Evolutionary conservation across 2,329 filamentous ascomycete species (phyloP).

Genomic region (Paecilomyces niveus): DNA sequence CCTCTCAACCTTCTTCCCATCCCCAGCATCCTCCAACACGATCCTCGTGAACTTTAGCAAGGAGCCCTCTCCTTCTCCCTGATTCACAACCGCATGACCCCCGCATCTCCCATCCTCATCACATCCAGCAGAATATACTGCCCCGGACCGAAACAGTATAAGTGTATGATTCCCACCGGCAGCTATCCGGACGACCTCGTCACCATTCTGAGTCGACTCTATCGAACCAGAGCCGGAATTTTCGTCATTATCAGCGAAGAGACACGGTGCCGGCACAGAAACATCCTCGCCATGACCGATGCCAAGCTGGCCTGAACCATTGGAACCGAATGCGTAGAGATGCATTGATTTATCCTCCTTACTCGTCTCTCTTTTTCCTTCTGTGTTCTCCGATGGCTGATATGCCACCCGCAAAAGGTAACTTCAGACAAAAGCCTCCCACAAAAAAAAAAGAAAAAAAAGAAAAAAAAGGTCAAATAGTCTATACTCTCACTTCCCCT

Average conservation of each 20-base stretch:
- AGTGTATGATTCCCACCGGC: conserved; percentile 86
- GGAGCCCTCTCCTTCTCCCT: conserved; percentile 29
- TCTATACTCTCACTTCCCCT: too few relatives aligned
- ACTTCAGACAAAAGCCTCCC: too few relatives aligned
- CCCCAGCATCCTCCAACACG: conserved; percentile 9
- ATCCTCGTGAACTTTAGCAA: conserved; percentile 21
- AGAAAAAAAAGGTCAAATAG: too few relatives aligned
- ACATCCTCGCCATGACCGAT: conserved; percentile 66
- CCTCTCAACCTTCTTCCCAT: conserved; percentile 17
- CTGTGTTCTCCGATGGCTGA: neutral
- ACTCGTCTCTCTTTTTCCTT: neutral
- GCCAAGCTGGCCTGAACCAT: conserved; percentile 68
- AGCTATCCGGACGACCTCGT: conserved; percentile 31
- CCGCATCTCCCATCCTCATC: conserved; percentile 43
- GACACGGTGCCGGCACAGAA: conserved; percentile 55
- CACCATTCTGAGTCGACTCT: neutral
- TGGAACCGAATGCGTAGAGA: conserved; percentile 66
- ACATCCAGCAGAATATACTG: conserved; percentile 61
- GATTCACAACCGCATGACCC: conserved; percentile 51
- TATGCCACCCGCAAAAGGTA: too few relatives aligned
- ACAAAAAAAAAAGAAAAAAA: too few relatives aligned
- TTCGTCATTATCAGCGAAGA: conserved; percentile 41
- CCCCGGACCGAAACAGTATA: conserved; percentile 54
- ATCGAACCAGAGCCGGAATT: conserved; percentile 17
- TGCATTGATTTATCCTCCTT: conserved; percentile 17